A percentile compares a stretch with the other conserved stretches of the same genome.
phyloP scores from a whole-genome alignment of 495 filamentous ascomycete species.

The Podospora didyma region DNA sequence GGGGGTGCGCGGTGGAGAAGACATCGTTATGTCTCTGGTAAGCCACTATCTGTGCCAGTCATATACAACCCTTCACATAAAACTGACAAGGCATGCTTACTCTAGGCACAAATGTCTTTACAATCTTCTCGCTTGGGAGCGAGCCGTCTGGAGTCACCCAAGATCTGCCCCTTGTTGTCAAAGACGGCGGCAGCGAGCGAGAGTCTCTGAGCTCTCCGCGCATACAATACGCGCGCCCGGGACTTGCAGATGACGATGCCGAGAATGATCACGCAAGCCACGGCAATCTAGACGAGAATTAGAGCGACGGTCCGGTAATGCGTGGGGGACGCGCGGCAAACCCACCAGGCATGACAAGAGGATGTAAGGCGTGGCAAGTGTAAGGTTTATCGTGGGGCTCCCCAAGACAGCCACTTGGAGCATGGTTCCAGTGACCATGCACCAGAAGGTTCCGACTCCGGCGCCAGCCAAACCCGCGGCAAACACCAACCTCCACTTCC shows the following conservation, averaged over 20 bases:
- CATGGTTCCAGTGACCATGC: conserved; percentile 64
- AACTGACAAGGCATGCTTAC: no score
- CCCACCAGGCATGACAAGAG: conserved; percentile 62
- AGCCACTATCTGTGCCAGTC: neutral
- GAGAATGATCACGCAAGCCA: conserved; percentile 54
- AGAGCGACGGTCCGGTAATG: no score
- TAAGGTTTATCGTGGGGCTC: conserved; percentile 29
- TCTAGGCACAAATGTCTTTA: conserved; percentile 68
- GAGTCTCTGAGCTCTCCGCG: conserved; percentile 69
- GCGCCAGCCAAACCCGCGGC: conserved; percentile 65
- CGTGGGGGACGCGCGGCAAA: no score
- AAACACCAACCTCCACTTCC: conserved; percentile 67
- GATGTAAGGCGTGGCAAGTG: conserved; percentile 56
- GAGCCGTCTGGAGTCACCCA: conserved; percentile 77
- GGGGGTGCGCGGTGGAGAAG: conserved; percentile 70
- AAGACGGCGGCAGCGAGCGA: conserved; percentile 75
- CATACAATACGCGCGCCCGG: conserved; percentile 49
- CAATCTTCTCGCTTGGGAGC: conserved; percentile 79
- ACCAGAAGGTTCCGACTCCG: conserved; percentile 89
- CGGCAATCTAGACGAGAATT: conserved; percentile 43
- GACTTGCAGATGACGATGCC: conserved; percentile 51
- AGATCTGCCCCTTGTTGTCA: conserved; percentile 65
- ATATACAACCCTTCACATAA: no score
- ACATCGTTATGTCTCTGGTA: conserved; percentile 62
- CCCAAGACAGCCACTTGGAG: conserved; percentile 49